These are phyloP conservation scores for Tardiomyces digboiensis DNA, from an alignment of 1,139 yeast genomes.

Conservation along the genomic window DNA sequence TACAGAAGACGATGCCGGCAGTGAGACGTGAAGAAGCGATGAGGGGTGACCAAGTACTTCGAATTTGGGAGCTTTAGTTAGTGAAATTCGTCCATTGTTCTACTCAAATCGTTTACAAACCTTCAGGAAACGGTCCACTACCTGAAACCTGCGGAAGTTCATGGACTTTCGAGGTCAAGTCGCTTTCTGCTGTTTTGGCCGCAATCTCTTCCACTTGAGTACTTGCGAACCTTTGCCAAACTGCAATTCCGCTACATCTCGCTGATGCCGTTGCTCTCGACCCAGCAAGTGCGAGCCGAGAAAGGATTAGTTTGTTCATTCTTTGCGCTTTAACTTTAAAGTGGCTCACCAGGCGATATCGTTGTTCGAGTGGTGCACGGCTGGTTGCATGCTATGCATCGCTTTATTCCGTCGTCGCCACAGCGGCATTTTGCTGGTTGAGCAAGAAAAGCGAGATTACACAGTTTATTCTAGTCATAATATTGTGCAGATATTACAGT, in stretches of 20 bases:
- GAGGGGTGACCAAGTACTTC: conserved; percentile 37
- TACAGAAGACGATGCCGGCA: conserved; percentile 41
- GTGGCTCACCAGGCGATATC: too few species aligned
- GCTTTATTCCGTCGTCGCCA: too few species aligned
- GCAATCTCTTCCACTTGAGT: neutral
- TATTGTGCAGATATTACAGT: too few species aligned
- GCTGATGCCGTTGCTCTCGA: neutral
- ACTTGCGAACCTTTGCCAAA: neutral
- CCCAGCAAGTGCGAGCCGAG: neutral
- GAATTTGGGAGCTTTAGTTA: conserved; percentile 29
- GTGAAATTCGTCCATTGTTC: too few species aligned
- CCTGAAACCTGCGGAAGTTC: conserved; percentile 17
- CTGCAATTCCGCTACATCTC: neutral
- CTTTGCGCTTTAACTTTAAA: too few species aligned
- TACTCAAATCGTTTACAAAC: conserved; percentile 5
- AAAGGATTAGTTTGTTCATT: neutral
- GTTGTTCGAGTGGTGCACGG: too few species aligned
- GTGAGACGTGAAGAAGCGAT: conserved; percentile 34
- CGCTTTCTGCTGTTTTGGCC: neutral
- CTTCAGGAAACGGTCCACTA: conserved; percentile 16
- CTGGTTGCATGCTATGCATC: too few species aligned
- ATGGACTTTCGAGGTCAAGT: conserved; percentile 11
- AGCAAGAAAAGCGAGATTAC: too few species aligned
- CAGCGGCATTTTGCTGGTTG: too few species aligned
- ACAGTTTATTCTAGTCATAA: too few species aligned